Conservation (phyloP, 2,329 filamentous ascomycete genomes). For the Fusarium austroafricanum region DNA sequence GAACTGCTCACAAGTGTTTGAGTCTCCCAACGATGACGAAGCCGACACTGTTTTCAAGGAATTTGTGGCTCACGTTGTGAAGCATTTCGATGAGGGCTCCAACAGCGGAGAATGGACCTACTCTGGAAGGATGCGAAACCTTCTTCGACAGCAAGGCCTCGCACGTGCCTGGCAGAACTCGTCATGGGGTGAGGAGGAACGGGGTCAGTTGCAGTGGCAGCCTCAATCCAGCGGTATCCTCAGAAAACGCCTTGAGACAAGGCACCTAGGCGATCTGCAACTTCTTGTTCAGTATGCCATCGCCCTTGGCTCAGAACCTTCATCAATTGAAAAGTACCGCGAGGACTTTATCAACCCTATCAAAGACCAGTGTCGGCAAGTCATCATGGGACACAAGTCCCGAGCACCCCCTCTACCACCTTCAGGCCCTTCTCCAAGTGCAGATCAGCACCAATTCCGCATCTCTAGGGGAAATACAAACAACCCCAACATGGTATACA, state of each 20-base stretch:
- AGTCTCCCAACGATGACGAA: constrained; percentile 55
- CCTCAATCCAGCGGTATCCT: constrained; percentile 56
- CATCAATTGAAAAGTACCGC: constrained; percentile 45
- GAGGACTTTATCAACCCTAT: constrained; percentile 53
- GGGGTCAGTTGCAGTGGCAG: constrained; percentile 54
- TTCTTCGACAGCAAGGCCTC: constrained; percentile 56
- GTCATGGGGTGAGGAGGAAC: constrained; percentile 51
- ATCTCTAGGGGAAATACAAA: constrained; percentile 52
- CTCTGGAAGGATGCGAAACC: constrained; percentile 58
- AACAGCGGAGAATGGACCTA: constrained; percentile 58
- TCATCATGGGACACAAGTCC: constrained; percentile 52
- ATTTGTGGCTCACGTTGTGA: constrained; percentile 60
- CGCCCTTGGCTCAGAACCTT: constrained; percentile 52
- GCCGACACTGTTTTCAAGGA: constrained; percentile 56
- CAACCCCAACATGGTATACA: constrained; percentile 52
- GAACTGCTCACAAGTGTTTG: constrained; percentile 58
- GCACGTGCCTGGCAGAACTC: constrained; percentile 53
- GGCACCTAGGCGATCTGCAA: constrained; percentile 56
- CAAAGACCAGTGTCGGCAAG: constrained; percentile 51
- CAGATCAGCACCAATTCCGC: constrained; percentile 52
- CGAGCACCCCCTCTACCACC: constrained; percentile 39
- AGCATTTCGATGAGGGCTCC: constrained; percentile 59
- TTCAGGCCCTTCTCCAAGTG: constrained; percentile 43
- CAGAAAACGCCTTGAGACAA: constrained; percentile 59
- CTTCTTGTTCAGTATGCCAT: constrained; percentile 55